Conservation (phyloP, 148 eudicot species). For the Limonium bicolor region DNA sequence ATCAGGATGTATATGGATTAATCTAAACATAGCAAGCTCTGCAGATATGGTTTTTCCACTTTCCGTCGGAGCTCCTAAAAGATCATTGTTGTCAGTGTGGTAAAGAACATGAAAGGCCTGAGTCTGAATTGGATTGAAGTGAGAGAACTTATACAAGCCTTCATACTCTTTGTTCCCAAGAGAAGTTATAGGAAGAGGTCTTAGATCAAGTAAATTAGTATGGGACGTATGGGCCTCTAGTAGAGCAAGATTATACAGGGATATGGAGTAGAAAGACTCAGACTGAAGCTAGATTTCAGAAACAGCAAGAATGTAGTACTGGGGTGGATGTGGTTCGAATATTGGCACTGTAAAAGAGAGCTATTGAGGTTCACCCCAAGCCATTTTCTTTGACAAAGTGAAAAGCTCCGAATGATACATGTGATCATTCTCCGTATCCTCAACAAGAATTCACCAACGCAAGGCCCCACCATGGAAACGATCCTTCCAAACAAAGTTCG, state of each 20-base stretch:
- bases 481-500: constrained; percentile 96
- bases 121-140: constrained; percentile 98
- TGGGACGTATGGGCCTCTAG: constrained; percentile 90
- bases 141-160: constrained; percentile 75
- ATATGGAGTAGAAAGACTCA: constrained; percentile 78
- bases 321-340: constrained; percentile 99
- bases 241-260: constrained; percentile 80
- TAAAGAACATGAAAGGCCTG: constrained; percentile 92
- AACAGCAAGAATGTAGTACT: constrained; percentile 87
- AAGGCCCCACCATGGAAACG: constrained; percentile 85
- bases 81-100: constrained; percentile 79
- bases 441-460: constrained; percentile 98
- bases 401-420: constrained; percentile 95
- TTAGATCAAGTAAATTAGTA: constrained; percentile 86
- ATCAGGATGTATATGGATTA: constrained; percentile 86
- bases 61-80: constrained; percentile 98
- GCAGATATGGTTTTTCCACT: constrained; percentile 99
- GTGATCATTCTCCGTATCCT: constrained; percentile 98
- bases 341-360: constrained; percentile 93
- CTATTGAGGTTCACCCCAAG: constrained; percentile 80
- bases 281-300: constrained; percentile 93
- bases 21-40: constrained; percentile 96
- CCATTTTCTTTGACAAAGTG: constrained; percentile 68
- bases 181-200: constrained; percentile 86
- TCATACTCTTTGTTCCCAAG: constrained; percentile 70